phyloP scores from a whole-genome alignment of 352 stramenopile genomes.

The Pythium myriotylum region DNA sequence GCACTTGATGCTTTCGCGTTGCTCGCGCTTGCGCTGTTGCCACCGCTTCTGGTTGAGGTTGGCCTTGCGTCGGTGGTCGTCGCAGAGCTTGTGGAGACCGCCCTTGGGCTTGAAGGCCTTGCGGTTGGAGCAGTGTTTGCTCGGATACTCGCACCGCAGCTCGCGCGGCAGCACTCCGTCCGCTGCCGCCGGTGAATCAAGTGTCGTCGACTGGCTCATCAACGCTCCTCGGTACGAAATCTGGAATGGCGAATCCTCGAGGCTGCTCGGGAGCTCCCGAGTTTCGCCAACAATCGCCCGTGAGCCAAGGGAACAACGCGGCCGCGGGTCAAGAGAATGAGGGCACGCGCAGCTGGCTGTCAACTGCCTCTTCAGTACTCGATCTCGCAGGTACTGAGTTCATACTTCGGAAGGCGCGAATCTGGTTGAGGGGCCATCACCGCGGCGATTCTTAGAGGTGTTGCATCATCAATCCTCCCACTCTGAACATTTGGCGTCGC shows the following conservation, averaged over 20 bases:
- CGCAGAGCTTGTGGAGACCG: constrained; percentile 30
- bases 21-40: constrained; percentile 15
- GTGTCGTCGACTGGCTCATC: background rate
- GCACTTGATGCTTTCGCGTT: background rate
- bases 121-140: constrained; percentile 29
- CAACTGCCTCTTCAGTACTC: constrained; percentile 2
- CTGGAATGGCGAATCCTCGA: too few species aligned
- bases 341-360: constrained; percentile 3
- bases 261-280: too few species aligned
- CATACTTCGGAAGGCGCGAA: background rate
- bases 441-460: background rate
- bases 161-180: constrained; percentile 7
- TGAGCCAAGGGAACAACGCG: too few species aligned
- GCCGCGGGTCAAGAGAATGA: constrained; percentile 2
- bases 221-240: too few species aligned
- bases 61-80: constrained; percentile 30
- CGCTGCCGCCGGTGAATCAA: too few species aligned
- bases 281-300: too few species aligned
- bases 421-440: background rate
- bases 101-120: constrained; percentile 29
- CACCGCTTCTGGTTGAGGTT: constrained; percentile 30
- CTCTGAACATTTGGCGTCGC: background rate
- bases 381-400: constrained; percentile 5
- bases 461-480: too few species aligned
- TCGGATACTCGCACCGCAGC: constrained; percentile 30